These are phyloP conservation scores for Amylocarpus encephaloides DNA, from an alignment of 2,329 filamentous ascomycete species.

Conservation along the genomic window DNA sequence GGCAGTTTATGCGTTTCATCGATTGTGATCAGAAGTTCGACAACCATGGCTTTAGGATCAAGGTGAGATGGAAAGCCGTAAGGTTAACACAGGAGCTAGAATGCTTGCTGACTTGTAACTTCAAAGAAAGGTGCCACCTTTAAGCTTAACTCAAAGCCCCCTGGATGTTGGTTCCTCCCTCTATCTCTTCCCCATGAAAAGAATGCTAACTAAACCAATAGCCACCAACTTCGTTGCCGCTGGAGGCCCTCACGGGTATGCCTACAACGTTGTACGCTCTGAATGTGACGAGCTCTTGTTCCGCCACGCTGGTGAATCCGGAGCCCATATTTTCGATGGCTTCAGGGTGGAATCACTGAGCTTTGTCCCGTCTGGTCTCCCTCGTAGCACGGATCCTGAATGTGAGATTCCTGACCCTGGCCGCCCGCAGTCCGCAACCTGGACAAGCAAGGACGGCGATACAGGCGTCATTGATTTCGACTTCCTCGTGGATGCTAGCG, in stretches of 20 bases:
- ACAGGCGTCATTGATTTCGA: constrained; percentile 39
- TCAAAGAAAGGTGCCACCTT: constrained; percentile 8
- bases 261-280: constrained; percentile 43
- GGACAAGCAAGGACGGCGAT: constrained; percentile 30
- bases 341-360: constrained; percentile 33
- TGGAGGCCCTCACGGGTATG: constrained; percentile 34
- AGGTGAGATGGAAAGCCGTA: constrained; percentile 26
- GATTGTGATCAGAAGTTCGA: constrained; percentile 37
- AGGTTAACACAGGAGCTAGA: background rate
- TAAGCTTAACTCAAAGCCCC: constrained; percentile 6
- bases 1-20: constrained; percentile 39
- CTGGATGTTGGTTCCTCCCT: background rate
- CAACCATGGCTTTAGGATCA: constrained; percentile 35
- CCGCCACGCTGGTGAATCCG: constrained; percentile 35
- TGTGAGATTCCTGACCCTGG: constrained; percentile 19
- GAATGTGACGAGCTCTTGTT: constrained; percentile 42
- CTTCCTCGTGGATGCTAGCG: constrained; percentile 44
- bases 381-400: background rate
- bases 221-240: constrained; percentile 39
- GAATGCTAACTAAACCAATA: constrained; percentile 13
- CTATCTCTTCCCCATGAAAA: background rate
- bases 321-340: constrained; percentile 38
- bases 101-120: background rate
- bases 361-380: constrained; percentile 24
- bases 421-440: constrained; percentile 34